Conservation (phyloP, 2,329 filamentous ascomycete genomes). For the Fusarium compactum region DNA sequence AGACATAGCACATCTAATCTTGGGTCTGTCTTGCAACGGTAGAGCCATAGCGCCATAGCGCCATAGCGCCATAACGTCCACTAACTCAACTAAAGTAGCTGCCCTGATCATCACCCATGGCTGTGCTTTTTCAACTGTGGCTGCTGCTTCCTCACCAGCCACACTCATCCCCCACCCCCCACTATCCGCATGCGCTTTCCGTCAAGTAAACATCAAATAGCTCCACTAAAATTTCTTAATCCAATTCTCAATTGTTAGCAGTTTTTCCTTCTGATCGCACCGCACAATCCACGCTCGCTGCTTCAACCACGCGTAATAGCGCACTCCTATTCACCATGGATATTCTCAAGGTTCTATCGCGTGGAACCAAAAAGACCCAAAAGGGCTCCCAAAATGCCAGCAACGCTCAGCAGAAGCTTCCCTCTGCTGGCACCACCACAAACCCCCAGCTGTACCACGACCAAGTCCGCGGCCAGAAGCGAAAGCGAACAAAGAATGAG, state of each 20-base stretch:
- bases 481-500: conserved; percentile 63
- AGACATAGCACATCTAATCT: conserved; percentile 5
- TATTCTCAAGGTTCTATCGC: conserved; percentile 78
- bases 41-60: conserved; percentile 19
- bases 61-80: not conserved
- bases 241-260: conserved; percentile 26
- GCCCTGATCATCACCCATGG: not conserved
- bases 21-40: conserved; percentile 9
- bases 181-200: conserved; percentile 33
- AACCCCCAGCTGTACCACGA: conserved; percentile 80
- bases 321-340: conserved; percentile 65
- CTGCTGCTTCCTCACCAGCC: conserved; percentile 5
- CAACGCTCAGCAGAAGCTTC: conserved; percentile 60
- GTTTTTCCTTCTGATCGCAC: conserved; percentile 33
- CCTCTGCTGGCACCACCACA: conserved; percentile 71
- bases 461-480: conserved; percentile 63
- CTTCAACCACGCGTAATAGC: conserved; percentile 13
- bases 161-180: conserved; percentile 33
- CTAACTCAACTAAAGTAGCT: conserved; percentile 9
- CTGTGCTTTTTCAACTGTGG: not conserved
- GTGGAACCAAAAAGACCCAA: conserved; percentile 71
- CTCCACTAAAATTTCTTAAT: conserved; percentile 46
- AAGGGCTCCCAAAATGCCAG: conserved; percentile 51
- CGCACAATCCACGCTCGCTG: conserved; percentile 11
- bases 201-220: conserved; percentile 15